phyloP scores from a whole-genome alignment of 2,329 filamentous ascomycete genomes.

The Dactylellina leptospora region DNA sequence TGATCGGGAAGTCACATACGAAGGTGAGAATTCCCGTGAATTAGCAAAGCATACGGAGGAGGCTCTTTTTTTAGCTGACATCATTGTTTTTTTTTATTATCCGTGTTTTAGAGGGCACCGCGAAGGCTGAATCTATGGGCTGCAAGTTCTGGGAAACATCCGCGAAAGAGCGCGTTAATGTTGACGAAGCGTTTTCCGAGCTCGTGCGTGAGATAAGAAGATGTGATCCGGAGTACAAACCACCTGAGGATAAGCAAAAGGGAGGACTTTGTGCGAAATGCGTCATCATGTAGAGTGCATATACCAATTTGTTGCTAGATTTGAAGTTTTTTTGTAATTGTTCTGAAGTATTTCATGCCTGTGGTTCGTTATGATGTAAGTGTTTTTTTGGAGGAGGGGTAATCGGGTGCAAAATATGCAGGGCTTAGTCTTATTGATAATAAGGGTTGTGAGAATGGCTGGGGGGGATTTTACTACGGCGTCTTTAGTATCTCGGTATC shows the following conservation, averaged over 20 bases:
- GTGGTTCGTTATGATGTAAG: too few species aligned
- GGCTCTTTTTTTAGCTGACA: background rate
- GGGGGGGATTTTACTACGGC: too few species aligned
- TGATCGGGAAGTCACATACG: slow-evolving; percentile 87
- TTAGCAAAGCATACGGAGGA: background rate
- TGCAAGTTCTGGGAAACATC: slow-evolving; percentile 99
- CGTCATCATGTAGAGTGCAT: background rate
- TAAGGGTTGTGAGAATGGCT: too few species aligned
- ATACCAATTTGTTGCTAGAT: background rate
- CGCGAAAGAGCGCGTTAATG: slow-evolving; percentile 95
- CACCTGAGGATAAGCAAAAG: background rate
- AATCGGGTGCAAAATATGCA: too few species aligned
- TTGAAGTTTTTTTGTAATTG: too few species aligned
- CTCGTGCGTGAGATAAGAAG: slow-evolving; percentile 96
- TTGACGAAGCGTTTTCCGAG: slow-evolving; percentile 98
- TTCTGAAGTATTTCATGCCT: too few species aligned
- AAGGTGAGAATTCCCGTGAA: slow-evolving; percentile 72
- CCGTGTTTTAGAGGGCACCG: slow-evolving; percentile 77
- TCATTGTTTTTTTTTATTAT: background rate
- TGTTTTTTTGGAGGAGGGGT: too few species aligned
- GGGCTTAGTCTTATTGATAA: too few species aligned
- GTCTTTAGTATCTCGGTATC: too few species aligned
- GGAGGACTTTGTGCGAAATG: background rate
- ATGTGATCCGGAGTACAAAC: slow-evolving; percentile 70
- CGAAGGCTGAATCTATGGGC: slow-evolving; percentile 82